Percentiles rank a stretch among this genome's conserved stretches.
Evolutionary conservation across 805 yeast species (phyloP).

Genomic region (Pichia rugopelliculosa): DNA sequence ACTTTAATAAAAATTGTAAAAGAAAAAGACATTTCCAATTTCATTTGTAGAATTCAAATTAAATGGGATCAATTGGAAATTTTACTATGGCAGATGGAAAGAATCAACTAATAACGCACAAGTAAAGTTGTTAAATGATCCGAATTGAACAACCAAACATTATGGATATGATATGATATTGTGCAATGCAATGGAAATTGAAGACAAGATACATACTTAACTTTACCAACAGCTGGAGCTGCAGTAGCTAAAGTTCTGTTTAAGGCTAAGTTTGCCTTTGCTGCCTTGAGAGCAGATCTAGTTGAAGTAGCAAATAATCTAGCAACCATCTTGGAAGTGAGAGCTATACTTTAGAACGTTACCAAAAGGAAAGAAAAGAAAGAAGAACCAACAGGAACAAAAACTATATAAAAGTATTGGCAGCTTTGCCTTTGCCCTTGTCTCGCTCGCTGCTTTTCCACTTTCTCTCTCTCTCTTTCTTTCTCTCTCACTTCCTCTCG

Average conservation of each 20-base stretch:
- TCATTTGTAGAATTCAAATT: too few species aligned
- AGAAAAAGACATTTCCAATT: too few species aligned
- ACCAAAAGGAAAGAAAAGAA: neutral
- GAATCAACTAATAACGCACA: too few species aligned
- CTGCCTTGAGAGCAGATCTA: conserved; percentile 84
- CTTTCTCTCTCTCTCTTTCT: neutral
- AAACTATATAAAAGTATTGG: neutral
- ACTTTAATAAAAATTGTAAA: too few species aligned
- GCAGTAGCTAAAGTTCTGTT: conserved; percentile 74
- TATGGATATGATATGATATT: too few species aligned
- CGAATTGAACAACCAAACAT: too few species aligned
- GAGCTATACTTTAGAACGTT: conserved; percentile 8
- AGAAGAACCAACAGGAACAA: neutral
- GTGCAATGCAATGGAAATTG: neutral
- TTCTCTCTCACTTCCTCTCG: neutral
- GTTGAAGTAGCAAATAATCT: conserved; percentile 59
- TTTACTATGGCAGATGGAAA: too few species aligned
- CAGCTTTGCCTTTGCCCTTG: neutral
- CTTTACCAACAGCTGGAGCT: conserved; percentile 73
- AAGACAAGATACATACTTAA: conserved; percentile 57
- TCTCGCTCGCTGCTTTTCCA: neutral
- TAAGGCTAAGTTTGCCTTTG: conserved; percentile 72
- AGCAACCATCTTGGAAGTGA: conserved; percentile 31
- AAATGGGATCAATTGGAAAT: too few species aligned
- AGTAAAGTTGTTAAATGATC: too few species aligned